A percentile compares a stretch with the other conserved stretches of the same genome.
Conservation (phyloP, 257 asterid species). For the Asclepias syriaca region DNA sequence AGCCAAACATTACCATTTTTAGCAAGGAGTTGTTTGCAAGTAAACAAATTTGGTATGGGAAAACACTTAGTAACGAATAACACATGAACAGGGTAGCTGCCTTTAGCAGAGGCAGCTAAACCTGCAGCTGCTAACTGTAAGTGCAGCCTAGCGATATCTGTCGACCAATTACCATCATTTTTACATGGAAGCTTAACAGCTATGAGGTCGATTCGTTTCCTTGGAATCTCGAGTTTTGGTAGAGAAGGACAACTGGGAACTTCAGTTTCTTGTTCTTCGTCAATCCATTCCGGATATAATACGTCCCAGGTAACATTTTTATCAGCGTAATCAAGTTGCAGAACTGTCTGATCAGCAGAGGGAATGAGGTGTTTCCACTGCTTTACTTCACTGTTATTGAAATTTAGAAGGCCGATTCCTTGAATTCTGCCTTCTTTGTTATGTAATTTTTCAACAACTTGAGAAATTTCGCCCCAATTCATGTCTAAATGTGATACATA, state of each 20-base stretch:
- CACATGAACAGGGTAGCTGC: conserved; percentile 45
- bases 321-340: conserved; percentile 44
- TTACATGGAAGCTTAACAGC: conserved; percentile 80
- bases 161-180: conserved; percentile 71
- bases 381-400: conserved; percentile 46
- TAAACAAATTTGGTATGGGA: conserved; percentile 61
- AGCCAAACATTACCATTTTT: conserved; percentile 56
- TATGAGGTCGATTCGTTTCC: conserved; percentile 57
- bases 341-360: conserved; percentile 35
- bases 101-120: conserved; percentile 56
- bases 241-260: conserved; percentile 71
- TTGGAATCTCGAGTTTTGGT: conserved; percentile 51
- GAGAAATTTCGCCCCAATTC: conserved; percentile 43
- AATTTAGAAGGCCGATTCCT: conserved; percentile 63
- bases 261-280: conserved; percentile 72
- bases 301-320: conserved; percentile 66
- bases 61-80: conserved; percentile 58
- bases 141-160: conserved; percentile 73
- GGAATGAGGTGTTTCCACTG: conserved; percentile 52
- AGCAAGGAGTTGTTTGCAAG: conserved; percentile 52
- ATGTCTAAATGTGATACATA: conserved; percentile 47
- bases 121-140: conserved; percentile 66
- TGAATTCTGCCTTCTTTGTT: conserved; percentile 15
- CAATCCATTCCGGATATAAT: conserved; percentile 90
- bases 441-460: conserved; percentile 25